A percentile compares a stretch with the other conserved stretches of the same genome.
phyloP scores from a whole-genome alignment of 768 basidiomycete species.

The Boletus rex-veris region DNA sequence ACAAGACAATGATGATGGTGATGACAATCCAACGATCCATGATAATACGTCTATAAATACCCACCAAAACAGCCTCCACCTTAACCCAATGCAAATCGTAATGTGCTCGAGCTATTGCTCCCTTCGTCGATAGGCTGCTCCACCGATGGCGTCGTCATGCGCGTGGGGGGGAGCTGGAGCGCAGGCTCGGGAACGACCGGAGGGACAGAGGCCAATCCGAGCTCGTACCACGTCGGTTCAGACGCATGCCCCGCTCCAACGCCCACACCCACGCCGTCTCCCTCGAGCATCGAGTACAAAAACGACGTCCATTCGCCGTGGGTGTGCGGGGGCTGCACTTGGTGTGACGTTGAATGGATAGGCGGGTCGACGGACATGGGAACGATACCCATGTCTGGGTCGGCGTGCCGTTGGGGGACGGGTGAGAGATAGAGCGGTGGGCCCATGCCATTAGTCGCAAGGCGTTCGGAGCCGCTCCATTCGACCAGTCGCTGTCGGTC shows the following conservation, averaged over 20 bases:
- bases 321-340: background rate
- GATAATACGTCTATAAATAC: conserved; percentile 31
- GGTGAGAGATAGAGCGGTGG: conserved; percentile 26
- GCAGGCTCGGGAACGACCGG: conserved; percentile 3
- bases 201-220: conserved; percentile 21
- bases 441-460: conserved; percentile 18
- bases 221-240: conserved; percentile 30
- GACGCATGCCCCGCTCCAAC: conserved; percentile 1
- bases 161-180: conserved; percentile 10
- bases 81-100: conserved; percentile 32
- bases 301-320: conserved; percentile 34
- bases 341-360: conserved; percentile 1
- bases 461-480: conserved; percentile 26
- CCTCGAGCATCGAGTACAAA: conserved; percentile 33
- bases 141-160: background rate
- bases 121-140: conserved; percentile 23
- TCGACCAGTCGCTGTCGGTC: conserved; percentile 29
- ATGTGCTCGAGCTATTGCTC: conserved; percentile 26
- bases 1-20: background rate
- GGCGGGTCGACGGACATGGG: conserved; percentile 22
- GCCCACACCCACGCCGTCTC: conserved; percentile 22
- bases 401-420: conserved; percentile 19
- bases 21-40: background rate
- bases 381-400: conserved; percentile 14
- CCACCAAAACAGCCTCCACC: background rate